These are phyloP conservation scores for Ensete ventricosum DNA, from an alignment of 176 grass and related monocot genomes.

Conservation along the genomic window DNA sequence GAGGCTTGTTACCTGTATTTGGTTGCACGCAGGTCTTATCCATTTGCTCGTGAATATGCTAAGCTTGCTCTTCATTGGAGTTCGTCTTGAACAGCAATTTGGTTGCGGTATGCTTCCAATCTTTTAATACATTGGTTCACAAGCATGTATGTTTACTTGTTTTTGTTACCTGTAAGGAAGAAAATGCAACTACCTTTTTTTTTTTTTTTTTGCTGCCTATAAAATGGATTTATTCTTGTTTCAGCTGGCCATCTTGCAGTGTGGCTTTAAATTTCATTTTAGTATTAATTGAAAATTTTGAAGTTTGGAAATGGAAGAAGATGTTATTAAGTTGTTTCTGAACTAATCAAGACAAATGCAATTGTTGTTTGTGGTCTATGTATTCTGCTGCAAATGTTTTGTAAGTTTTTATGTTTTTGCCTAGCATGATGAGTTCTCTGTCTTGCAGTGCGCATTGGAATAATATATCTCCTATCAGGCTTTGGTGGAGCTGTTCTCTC, in stretches of 20 bases:
- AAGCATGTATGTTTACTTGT: neutral
- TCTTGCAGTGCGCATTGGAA: constrained; percentile 64
- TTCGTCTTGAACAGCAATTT: constrained; percentile 95
- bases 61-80: constrained; percentile 82
- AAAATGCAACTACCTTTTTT: neutral
- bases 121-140: neutral
- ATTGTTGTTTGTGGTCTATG: neutral
- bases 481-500: constrained; percentile 78
- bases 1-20: constrained; percentile 77
- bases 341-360: no score
- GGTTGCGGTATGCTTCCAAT: constrained; percentile 60
- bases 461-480: constrained; percentile 71
- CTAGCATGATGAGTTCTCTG: neutral
- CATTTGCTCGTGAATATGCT: constrained; percentile 94
- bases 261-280: neutral
- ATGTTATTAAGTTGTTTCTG: no score
- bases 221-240: neutral
- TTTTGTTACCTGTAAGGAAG: neutral
- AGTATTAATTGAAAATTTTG: neutral
- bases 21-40: constrained; percentile 85
- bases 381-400: neutral
- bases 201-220: neutral
- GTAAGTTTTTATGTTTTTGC: neutral
- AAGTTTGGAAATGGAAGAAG: no score
- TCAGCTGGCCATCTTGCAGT: neutral